Conservation (phyloP, 192 early-diverging fungal genomes). For the Umbelopsis sp. region DNA sequence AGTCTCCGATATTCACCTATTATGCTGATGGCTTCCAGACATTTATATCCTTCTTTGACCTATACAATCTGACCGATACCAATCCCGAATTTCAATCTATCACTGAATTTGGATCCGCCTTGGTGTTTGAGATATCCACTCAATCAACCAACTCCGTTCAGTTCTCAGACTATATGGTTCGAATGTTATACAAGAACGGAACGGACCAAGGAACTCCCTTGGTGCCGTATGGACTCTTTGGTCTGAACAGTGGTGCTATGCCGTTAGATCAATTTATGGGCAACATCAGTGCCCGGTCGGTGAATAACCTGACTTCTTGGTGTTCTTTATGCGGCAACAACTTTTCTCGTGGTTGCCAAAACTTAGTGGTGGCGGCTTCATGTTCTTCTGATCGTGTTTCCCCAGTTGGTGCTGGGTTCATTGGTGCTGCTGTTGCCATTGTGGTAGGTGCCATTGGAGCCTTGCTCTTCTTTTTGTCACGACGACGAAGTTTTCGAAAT, state of each 20-base stretch:
- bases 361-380: not conserved
- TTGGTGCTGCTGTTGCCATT: conserved; percentile 10
- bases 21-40: conserved; percentile 14
- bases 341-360: conserved; percentile 11
- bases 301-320: conserved; percentile 12
- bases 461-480: not conserved
- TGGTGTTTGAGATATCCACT: conserved; percentile 13
- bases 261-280: conserved; percentile 1
- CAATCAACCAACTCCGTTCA: not conserved
- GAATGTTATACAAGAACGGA: conserved; percentile 10
- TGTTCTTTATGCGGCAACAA: not conserved
- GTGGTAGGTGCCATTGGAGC: not conserved
- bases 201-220: not conserved
- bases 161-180: conserved; percentile 10
- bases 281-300: conserved; percentile 3
- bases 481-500: not conserved
- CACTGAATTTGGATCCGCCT: conserved; percentile 15
- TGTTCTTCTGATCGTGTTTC: conserved; percentile 1
- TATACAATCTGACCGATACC: conserved; percentile 14
- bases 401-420: conserved; percentile 18
- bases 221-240: conserved; percentile 8
- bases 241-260: not conserved
- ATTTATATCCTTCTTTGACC: conserved; percentile 17
- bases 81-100: conserved; percentile 21
- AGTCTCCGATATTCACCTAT: conserved; percentile 12